phyloP scores from a whole-genome alignment of 495 filamentous ascomycete genomes.

The Extremus antarcticus region DNA sequence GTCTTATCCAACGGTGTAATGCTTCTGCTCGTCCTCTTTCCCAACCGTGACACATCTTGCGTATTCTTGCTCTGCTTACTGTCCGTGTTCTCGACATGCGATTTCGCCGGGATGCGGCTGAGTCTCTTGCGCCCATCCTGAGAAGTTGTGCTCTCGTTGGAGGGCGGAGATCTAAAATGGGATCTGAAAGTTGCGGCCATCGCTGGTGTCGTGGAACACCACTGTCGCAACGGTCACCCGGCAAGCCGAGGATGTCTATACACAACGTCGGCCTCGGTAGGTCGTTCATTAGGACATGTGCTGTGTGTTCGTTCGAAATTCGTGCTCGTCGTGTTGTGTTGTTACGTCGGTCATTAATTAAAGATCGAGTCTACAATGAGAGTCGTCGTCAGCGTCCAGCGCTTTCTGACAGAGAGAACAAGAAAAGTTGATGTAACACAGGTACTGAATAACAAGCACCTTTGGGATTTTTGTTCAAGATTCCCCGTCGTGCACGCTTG shows the following conservation, averaged over 20 bases:
- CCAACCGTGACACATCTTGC: conserved; percentile 17
- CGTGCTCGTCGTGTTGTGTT: conserved; percentile 7
- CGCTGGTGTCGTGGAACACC: background rate
- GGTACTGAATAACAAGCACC: conserved; percentile 2
- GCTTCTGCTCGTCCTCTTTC: conserved; percentile 14
- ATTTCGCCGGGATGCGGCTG: conserved; percentile 1
- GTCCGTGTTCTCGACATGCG: background rate
- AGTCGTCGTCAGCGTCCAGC: conserved; percentile 19
- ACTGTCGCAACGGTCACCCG: background rate
- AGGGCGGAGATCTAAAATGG: conserved; percentile 2
- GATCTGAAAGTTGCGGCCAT: conserved; percentile 16
- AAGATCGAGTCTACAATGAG: conserved; percentile 1
- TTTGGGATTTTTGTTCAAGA: background rate
- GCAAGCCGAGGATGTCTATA: background rate
- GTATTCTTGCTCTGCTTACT: background rate
- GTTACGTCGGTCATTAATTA: background rate
- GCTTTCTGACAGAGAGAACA: background rate
- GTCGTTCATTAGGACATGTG: conserved; percentile 10
- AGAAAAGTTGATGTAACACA: conserved; percentile 9
- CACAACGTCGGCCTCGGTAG: background rate
- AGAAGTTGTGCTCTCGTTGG: background rate
- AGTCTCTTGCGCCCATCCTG: background rate
- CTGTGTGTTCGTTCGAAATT: conserved; percentile 4
- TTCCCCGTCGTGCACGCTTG: background rate
- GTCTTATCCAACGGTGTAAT: conserved; percentile 5